Conservation (phyloP, 176 grass and related monocot genomes). For the Ensete ventricosum region DNA sequence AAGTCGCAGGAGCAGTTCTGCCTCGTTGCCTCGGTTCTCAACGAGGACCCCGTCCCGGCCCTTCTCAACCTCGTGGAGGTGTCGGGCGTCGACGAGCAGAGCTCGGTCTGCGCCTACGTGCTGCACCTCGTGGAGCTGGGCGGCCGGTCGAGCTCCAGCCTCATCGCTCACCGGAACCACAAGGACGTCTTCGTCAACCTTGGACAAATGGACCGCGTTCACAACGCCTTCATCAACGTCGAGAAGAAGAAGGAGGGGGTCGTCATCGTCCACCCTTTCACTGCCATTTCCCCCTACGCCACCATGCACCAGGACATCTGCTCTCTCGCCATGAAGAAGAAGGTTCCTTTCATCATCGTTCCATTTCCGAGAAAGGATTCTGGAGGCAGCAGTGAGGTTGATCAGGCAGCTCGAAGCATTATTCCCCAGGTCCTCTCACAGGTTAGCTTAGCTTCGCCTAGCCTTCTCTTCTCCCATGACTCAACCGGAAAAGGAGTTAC, state of each 20-base stretch:
- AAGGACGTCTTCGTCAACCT: neutral
- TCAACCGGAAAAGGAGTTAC: neutral
- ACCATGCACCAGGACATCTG: slow-evolving; percentile 97
- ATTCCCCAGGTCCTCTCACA: slow-evolving; percentile 45
- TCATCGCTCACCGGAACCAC: slow-evolving; percentile 52
- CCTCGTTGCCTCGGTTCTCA: slow-evolving; percentile 26
- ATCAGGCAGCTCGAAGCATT: slow-evolving; percentile 48
- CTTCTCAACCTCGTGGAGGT: slow-evolving; percentile 68
- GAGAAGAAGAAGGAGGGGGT: slow-evolving; percentile 50
- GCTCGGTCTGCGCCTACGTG: slow-evolving; percentile 49
- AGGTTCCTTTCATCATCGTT: slow-evolving; percentile 59
- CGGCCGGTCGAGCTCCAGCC: slow-evolving; percentile 51
- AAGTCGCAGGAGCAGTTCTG: slow-evolving; percentile 7
- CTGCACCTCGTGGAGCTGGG: slow-evolving; percentile 81
- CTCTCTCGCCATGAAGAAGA: slow-evolving; percentile 75
- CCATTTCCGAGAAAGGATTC: slow-evolving; percentile 48
- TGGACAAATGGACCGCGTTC: slow-evolving; percentile 41
- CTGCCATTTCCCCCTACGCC: slow-evolving; percentile 75
- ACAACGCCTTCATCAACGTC: slow-evolving; percentile 73
- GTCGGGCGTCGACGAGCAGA: slow-evolving; percentile 36
- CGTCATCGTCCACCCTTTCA: slow-evolving; percentile 56
- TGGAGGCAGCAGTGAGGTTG: slow-evolving; percentile 28
- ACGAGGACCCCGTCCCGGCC: slow-evolving; percentile 50
- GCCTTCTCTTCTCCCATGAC: slow-evolving; percentile 1
- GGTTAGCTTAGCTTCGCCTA: neutral